Evolutionary conservation across 257 asterid species (phyloP).

Genomic region (Voacanga thouarsii): DNA sequence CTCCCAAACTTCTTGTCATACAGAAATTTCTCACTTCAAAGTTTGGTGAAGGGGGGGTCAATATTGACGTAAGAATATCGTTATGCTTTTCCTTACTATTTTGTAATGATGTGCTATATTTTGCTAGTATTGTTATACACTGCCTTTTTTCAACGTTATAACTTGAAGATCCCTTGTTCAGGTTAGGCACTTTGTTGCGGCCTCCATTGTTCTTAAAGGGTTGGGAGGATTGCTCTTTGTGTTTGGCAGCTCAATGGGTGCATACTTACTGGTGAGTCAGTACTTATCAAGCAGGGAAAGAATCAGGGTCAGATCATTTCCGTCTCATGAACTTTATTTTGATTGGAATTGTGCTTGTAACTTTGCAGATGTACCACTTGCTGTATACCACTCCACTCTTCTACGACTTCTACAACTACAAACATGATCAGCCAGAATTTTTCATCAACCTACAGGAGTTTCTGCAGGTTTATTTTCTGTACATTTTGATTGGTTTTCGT

Average conservation of each 20-base stretch:
- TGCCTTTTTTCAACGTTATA: neutral
- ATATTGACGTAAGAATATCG: conserved; percentile 50
- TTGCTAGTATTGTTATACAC: neutral
- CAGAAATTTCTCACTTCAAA: conserved; percentile 43
- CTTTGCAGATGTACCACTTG: conserved; percentile 67
- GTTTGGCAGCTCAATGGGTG: conserved; percentile 74
- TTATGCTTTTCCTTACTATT: conserved; percentile 1
- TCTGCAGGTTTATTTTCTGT: conserved; percentile 53
- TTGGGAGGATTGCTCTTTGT: conserved; percentile 84
- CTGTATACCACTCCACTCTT: conserved; percentile 57
- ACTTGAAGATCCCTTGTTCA: conserved; percentile 30
- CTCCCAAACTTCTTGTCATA: conserved; percentile 59
- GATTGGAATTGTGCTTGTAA: conserved; percentile 3
- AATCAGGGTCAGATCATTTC: neutral
- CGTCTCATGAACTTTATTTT: neutral
- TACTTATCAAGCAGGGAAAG: neutral
- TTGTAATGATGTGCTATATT: neutral
- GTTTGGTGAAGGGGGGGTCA: conserved; percentile 43
- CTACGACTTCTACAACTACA: conserved; percentile 59
- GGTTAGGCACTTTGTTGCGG: conserved; percentile 63
- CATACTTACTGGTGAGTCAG: conserved; percentile 61
- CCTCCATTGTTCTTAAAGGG: conserved; percentile 63
- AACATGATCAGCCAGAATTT: conserved; percentile 44
- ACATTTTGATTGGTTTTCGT: neutral
- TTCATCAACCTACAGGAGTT: conserved; percentile 46